Evolutionary conservation across 179 eudicot genomes (phyloP), one percentile per base, ranked within the genome.

Genomic region (Pouteria campechiana): DNA sequence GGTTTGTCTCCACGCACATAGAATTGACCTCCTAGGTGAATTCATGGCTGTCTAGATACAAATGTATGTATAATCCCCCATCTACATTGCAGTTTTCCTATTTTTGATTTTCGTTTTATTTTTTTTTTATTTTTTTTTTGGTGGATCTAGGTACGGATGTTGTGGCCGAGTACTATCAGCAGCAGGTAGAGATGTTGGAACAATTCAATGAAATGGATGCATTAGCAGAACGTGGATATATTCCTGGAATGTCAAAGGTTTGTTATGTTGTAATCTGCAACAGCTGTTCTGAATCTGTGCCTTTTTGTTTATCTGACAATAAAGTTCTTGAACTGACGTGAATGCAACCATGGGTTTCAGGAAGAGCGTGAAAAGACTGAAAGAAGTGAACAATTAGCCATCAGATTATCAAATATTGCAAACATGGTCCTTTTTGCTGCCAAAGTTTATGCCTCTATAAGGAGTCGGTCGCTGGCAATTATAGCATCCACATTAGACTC

Each of bases 401-500:
- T 85, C 48, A 60, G 84, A 54, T 55, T 82, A 49, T 85, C 95
- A 54, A 81, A 82, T 61, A 29, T 78, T 21, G 88, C 93, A 52
- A 85, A 85, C 60, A 73, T 85, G 88, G 54, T 82, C 54, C 88
- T 85, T 42, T 82, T 85, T 54, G 60, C 51, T 62, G 93, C 95
- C 4, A 85, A 85, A 54, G 93, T 81, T 45, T 78, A 81, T 61
- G 99, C 99, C 28, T 87, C 96, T 0, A 10, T 78, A 32, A 43
- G 50, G 60, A 92, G 96, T 69, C 88, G 96, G 29, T 92, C 99
- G 1, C 67, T 92, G 68, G 99, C 99, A 30, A 83, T 92, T 51
- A 76, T 89, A 24, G 99, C 99, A 3, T 92, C 99, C 27, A 87
- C 99, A 4, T 59, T 92, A 56, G 99, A 92, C 65, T 87, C 96